Conservation (phyloP, 75 land plant species). For the Picea sitchensis region DNA sequence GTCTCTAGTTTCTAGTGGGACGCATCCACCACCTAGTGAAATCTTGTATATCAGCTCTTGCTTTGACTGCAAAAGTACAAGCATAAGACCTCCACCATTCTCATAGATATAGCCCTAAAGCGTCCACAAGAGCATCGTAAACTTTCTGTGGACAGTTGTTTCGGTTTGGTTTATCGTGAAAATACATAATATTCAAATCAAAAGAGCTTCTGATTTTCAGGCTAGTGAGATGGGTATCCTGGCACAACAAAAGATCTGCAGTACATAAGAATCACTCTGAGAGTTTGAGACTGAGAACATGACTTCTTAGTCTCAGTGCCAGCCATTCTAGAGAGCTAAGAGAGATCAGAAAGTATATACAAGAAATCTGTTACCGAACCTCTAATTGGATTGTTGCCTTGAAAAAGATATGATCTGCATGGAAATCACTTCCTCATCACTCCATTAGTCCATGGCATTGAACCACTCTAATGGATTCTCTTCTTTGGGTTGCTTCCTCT, state of each 20-base stretch:
- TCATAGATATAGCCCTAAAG: constrained; percentile 87
- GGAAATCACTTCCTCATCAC: no score
- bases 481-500: no score
- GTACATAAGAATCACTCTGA: constrained; percentile 89
- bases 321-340: constrained; percentile 67
- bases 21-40: no score
- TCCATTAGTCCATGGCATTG: no score
- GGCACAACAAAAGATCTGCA: constrained; percentile 76
- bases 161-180: constrained; percentile 88
- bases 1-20: no score
- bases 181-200: constrained; percentile 80
- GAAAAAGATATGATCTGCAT: no score
- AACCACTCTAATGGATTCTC: no score
- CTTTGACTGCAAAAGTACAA: constrained; percentile 49
- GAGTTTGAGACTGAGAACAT: constrained; percentile 46
- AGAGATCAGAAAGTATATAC: constrained; percentile 16
- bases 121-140: constrained; percentile 84
- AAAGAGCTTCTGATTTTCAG: constrained; percentile 51
- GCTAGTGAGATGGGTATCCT: constrained; percentile 37
- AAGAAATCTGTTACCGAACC: no score
- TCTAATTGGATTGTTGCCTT: no score
- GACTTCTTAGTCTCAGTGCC: constrained; percentile 65
- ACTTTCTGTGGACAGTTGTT: constrained; percentile 92
- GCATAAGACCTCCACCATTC: constrained; percentile 68
- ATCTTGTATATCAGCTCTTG: no score